Evolutionary conservation across 2,329 filamentous ascomycete species (phyloP), one percentile per base, ranked within the genome.

Genomic region (Metarhizium rileyi): DNA sequence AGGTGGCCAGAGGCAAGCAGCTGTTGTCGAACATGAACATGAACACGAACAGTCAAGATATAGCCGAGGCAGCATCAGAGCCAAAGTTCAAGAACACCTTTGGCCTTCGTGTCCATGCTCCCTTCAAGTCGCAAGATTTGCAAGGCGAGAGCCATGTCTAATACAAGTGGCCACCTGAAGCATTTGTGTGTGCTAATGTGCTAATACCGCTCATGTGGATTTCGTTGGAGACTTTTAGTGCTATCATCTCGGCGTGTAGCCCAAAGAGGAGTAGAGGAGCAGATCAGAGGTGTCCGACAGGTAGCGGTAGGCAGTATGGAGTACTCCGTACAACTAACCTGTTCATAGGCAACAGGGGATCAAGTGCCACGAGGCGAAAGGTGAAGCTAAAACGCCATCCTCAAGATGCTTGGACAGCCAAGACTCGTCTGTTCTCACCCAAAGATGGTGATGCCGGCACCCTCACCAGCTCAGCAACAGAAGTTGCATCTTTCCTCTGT

Each of bases 251-350:
- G 30, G 45, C 30, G 30, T 22, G 25, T 18, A 14, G 33, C 22
- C 47, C 47, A 50, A 42, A 50, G 14, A 33, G 48, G 48, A 23
- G 35, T 26, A 46, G 43, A 26, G 18, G 9, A 35, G 26, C 30
- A 33, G n/a, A 33, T 43, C 48, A 35, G 43, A 28, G 27, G 38
- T n/a, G n/a, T n/a, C n/a, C n/a, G n/a, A n/a, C n/a, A n/a, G n/a
- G n/a, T n/a, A n/a, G n/a, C n/a, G n/a, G n/a, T n/a, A n/a, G n/a
- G n/a, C n/a, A n/a, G n/a, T n/a, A n/a, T n/a, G n/a, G n/a, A n/a
- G n/a, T n/a, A n/a, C n/a, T n/a, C n/a, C n/a, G n/a, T n/a, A n/a
- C n/a, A n/a, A n/a, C n/a, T n/a, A n/a, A n/a, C n/a, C n/a, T n/a
- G n/a, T n/a, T n/a, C 33, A 16, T 36, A 26, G 35, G 18, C 36